Evolutionary conservation across 805 yeast genomes (phyloP), one percentile per base, ranked within the genome.

Genomic region (Saccharomyces paradoxus): DNA sequence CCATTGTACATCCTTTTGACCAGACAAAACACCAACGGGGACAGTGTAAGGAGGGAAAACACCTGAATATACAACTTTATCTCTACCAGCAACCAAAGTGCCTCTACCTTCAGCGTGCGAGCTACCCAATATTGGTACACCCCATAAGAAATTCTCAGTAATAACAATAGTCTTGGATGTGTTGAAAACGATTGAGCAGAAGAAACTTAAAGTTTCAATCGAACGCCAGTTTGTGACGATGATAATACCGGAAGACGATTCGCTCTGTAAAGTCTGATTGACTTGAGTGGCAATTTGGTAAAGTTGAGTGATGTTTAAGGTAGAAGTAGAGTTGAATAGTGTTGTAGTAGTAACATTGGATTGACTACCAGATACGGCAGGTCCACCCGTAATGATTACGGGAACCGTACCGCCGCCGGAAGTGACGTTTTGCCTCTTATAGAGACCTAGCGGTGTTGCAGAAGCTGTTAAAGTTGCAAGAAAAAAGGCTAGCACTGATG

Each of bases 21-120:
- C 57, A 48, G 58, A 54, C 26, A 62, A 53, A 46, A 64, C 56
- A 52, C 72, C 73, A 2, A 68, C 60, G 9, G 69, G 67, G 4
- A 56, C 63, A 3, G 50, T 50, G 21, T 55, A 56, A 26, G 67
- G 66, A n/a, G 68, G 59, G 28, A 63, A 55, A 29, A 58, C 53
- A 48, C 69, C 71, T 7, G 71, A 58, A 57, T 63, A 69, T 28
- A 69, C 62, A 32, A 61, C 55, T 17, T 61, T 62, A 22, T 58
- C 54, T 41, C 53, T 57, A 22, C 57, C 63, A 28, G 66, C 63
- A 17, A 62, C 51, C 48, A 66, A 53, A 22, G 65, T 56, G 52
- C 71, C 71, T 54, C 69, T 63, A 7, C 59, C 63, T 9, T 22
- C 30, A 0, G 67, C 48, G 9, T 50, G 37, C 13, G 59, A 27